phyloP scores from a whole-genome alignment of 495 filamentous ascomycete species.

The Neurospora tetrasperma region DNA sequence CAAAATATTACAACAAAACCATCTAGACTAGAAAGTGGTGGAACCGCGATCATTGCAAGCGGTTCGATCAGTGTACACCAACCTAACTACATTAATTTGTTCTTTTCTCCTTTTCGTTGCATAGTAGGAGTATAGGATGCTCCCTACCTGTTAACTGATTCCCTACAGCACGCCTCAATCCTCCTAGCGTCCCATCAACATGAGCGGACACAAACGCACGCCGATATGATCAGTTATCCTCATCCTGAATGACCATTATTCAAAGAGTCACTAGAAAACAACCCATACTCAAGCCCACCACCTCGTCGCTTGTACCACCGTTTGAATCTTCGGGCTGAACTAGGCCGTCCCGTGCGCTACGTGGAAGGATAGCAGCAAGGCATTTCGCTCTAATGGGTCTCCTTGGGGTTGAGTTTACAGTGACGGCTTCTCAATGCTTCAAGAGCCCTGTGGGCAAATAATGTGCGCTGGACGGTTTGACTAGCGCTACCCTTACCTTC shows the following conservation, averaged over 20 bases:
- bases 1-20: neutral
- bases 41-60: neutral
- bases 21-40: neutral
- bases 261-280: neutral
- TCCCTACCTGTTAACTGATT: neutral
- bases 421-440: neutral
- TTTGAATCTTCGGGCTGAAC: neutral
- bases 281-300: neutral
- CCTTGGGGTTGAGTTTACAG: neutral
- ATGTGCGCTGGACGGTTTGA: neutral
- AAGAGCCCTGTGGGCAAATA: neutral
- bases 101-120: neutral
- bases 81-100: neutral
- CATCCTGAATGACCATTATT: neutral
- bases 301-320: neutral
- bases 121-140: no score
- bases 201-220: neutral
- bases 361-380: neutral
- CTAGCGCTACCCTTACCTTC: neutral
- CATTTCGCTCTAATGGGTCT: neutral
- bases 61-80: neutral
- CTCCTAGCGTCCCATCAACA: neutral
- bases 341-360: neutral
- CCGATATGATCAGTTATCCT: neutral
- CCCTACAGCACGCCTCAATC: neutral